These are phyloP conservation scores for Zanthoxylum bungeanum DNA, from an alignment of 345 rosid species.

Conservation along the genomic window DNA sequence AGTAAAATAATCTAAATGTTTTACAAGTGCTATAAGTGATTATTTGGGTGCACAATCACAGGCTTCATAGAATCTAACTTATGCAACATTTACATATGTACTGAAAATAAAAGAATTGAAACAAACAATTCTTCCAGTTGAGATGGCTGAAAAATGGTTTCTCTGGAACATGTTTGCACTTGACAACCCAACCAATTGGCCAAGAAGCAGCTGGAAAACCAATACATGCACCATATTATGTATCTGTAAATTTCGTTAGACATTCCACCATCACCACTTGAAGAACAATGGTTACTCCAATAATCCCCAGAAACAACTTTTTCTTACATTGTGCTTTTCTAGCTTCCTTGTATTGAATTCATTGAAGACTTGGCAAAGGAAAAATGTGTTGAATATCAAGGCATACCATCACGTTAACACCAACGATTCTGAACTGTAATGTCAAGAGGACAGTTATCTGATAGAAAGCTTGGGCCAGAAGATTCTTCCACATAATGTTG, in stretches of 20 bases:
- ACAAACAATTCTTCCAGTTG: no score
- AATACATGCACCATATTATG: constrained; percentile 66
- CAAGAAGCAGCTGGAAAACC: constrained; percentile 55
- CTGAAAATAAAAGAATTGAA: no score
- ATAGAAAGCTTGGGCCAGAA: constrained; percentile 59
- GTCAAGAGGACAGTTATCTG: constrained; percentile 60
- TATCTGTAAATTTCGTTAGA: constrained; percentile 63
- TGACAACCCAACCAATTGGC: constrained; percentile 70
- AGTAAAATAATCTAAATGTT: neutral
- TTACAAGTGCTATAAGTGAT: neutral
- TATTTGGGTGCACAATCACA: neutral
- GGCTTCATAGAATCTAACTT: no score
- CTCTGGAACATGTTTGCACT: constrained; percentile 54
- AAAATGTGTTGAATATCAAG: constrained; percentile 66
- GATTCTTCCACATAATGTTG: constrained; percentile 77
- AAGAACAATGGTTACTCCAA: constrained; percentile 45
- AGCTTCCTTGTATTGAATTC: constrained; percentile 77
- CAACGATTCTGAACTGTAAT: constrained; percentile 58
- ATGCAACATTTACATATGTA: no score
- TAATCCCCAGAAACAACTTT: constrained; percentile 57
- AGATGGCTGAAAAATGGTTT: constrained; percentile 48
- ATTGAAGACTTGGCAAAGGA: constrained; percentile 77
- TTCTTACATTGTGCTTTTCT: constrained; percentile 71
- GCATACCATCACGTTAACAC: constrained; percentile 46
- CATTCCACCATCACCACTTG: constrained; percentile 77